Evolutionary conservation across 345 rosid species (phyloP), one percentile per base, ranked within the genome.

Genomic region (Hibiscus syriacus): DNA sequence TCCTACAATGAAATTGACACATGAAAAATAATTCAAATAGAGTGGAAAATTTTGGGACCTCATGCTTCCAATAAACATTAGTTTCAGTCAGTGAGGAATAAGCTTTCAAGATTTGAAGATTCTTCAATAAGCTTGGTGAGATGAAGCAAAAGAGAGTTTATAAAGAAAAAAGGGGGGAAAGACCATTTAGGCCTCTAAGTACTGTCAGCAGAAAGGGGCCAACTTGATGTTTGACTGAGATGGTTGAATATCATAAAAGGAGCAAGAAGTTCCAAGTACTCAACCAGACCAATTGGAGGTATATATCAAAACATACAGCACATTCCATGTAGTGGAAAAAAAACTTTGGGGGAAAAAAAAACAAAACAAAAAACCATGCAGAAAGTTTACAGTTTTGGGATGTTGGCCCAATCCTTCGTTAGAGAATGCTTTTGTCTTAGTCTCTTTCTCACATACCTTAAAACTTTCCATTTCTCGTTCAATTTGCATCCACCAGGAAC

Each of bases 391-490:
- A 70, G 99, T 95, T 86, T 90, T 95, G 32, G 98, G 99, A 73
- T 95, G 99, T 76, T 95, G 99, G 23, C 98, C 98, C 79, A 95
- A 80, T 55, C 99, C 99, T 84, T 95, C 99, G 71, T 95, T 95
- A 32, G 99, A 95, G 73, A 95, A 95, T 29, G 99, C 99, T 88
- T 95, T 95, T 58, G 98, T 95, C 86, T 95, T 95, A 8, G 96
- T 92, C 84, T 95, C 99, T 84, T 95, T 95, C 75, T 95, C 99
- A 53, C 98, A 95, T 34, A 92, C 85, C 80, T 95, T 95, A 80
- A 95, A 95, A 71, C 98, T 87, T 78, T 95, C 99, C 99, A 95
- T 95, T 78, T 92, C 98, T 57, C 87, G 87, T 79, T 95, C 99
- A 50, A 95, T 95, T 22, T 43, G 88, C 87, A 55, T 95, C 98